These are phyloP conservation scores for Claviceps paspali DNA, from an alignment of 2,329 filamentous ascomycete species.

Conservation along the genomic window DNA sequence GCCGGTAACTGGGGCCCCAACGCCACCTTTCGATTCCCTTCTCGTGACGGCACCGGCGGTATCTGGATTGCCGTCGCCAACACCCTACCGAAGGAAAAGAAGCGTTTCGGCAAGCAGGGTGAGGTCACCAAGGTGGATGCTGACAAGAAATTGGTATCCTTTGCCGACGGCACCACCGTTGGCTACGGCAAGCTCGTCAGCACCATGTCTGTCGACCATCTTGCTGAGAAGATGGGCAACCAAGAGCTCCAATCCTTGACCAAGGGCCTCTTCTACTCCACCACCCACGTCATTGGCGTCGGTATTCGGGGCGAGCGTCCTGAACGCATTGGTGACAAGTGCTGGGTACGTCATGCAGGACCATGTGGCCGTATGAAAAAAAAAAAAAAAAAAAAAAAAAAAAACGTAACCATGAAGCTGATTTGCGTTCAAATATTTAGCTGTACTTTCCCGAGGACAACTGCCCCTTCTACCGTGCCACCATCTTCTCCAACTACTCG, in stretches of 20 bases:
- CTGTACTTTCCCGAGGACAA: conserved; percentile 98
- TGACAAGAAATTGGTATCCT: conserved; percentile 63
- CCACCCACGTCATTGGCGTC: conserved; percentile 92
- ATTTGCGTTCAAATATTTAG: conserved; percentile 19
- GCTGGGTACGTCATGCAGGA: conserved; percentile 52
- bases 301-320: conserved; percentile 84
- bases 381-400: not conserved
- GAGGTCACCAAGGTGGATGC: conserved; percentile 79
- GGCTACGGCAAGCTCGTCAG: conserved; percentile 85
- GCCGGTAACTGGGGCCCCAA: conserved; percentile 98
- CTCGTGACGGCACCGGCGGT: conserved; percentile 85
- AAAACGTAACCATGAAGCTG: not conserved
- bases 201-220: conserved; percentile 88
- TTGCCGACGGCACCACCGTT: conserved; percentile 75
- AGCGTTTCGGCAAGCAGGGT: conserved; percentile 71
- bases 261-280: conserved; percentile 92
- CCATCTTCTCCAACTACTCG: conserved; percentile 99
- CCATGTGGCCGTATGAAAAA: not conserved
- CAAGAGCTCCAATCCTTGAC: conserved; percentile 66
- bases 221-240: conserved; percentile 78
- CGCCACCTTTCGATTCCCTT: conserved; percentile 95
- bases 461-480: conserved; percentile 98
- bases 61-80: conserved; percentile 98
- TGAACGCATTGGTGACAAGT: conserved; percentile 96
- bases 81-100: conserved; percentile 84